phyloP scores from a whole-genome alignment of 2,329 filamentous ascomycete genomes.

The Aspergillus pseudoviridinutans region DNA sequence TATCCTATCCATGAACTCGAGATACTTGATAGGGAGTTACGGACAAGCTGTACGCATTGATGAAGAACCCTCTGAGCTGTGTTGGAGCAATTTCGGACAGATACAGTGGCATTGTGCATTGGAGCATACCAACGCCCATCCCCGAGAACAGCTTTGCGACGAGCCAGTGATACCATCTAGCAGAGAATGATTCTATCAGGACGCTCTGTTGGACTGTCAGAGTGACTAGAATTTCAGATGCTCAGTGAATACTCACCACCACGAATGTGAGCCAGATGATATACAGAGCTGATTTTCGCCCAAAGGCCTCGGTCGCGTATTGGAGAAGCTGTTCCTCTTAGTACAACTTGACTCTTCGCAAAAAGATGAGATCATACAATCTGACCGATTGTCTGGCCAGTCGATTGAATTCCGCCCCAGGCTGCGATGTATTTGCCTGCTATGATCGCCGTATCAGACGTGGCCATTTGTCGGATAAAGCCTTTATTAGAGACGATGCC shows the following conservation, averaged over 20 bases:
- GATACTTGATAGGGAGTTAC: constrained; percentile 1
- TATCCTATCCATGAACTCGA: not conserved
- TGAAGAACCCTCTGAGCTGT: constrained; percentile 37
- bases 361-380: constrained; percentile 21
- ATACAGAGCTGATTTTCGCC: constrained; percentile 35
- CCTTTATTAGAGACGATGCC: constrained; percentile 41
- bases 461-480: constrained; percentile 37
- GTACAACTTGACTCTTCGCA: not conserved
- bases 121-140: constrained; percentile 43
- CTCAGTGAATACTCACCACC: constrained; percentile 15
- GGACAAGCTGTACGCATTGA: constrained; percentile 41
- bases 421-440: constrained; percentile 35
- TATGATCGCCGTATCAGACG: constrained; percentile 29
- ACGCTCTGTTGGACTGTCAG: constrained; percentile 23
- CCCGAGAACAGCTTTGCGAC: constrained; percentile 34
- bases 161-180: constrained; percentile 41
- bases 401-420: constrained; percentile 39
- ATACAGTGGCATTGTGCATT: constrained; percentile 41
- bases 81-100: constrained; percentile 42
- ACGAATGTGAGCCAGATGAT: constrained; percentile 34
- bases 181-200: constrained; percentile 36
- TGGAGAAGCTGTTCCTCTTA: constrained; percentile 25
- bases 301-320: constrained; percentile 33
- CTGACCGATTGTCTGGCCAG: constrained; percentile 39
- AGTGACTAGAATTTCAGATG: too few species aligned